These are phyloP conservation scores for Ochetophila trinervis DNA, from an alignment of 306 rosid species.

Conservation along the genomic window DNA sequence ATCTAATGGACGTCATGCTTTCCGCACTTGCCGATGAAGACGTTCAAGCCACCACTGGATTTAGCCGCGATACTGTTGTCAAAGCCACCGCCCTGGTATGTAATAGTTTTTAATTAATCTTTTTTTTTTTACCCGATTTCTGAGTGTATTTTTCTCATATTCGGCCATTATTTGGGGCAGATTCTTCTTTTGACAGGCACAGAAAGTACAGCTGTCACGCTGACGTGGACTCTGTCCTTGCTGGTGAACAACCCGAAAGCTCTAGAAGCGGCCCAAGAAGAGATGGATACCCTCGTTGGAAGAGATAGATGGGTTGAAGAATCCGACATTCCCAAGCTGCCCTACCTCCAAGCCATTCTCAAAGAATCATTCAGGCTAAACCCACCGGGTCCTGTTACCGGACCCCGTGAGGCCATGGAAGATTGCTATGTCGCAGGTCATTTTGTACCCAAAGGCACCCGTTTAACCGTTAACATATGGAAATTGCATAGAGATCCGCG, in stretches of 20 bases:
- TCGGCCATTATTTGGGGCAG: not conserved
- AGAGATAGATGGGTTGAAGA: slow-evolving; percentile 36
- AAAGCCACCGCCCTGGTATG: slow-evolving; percentile 63
- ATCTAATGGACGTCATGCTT: slow-evolving; percentile 51
- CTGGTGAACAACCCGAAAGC: slow-evolving; percentile 26
- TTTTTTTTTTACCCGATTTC: too few relatives aligned
- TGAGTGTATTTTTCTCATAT: too few relatives aligned
- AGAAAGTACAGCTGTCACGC: slow-evolving; percentile 27
- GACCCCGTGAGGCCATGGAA: slow-evolving; percentile 35
- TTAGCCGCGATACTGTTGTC: slow-evolving; percentile 41
- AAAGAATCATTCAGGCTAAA: slow-evolving; percentile 30
- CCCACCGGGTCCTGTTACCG: slow-evolving; percentile 36
- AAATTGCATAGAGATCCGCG: slow-evolving; percentile 34
- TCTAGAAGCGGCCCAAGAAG: slow-evolving; percentile 30
- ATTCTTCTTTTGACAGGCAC: slow-evolving; percentile 19
- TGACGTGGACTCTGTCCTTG: slow-evolving; percentile 30
- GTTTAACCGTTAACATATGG: slow-evolving; percentile 33
- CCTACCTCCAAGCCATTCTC: slow-evolving; percentile 32
- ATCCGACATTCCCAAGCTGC: slow-evolving; percentile 26
- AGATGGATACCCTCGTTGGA: slow-evolving; percentile 28
- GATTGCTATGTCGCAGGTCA: slow-evolving; percentile 24
- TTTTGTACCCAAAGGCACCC: slow-evolving; percentile 30
- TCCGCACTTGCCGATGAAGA: slow-evolving; percentile 26
- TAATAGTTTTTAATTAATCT: not conserved
- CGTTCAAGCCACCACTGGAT: slow-evolving; percentile 35